A percentile compares a stretch with the other conserved stretches of the same genome.
phyloP scores from a whole-genome alignment of 2,329 filamentous ascomycete species.

The Ceratocystis cubensis region DNA sequence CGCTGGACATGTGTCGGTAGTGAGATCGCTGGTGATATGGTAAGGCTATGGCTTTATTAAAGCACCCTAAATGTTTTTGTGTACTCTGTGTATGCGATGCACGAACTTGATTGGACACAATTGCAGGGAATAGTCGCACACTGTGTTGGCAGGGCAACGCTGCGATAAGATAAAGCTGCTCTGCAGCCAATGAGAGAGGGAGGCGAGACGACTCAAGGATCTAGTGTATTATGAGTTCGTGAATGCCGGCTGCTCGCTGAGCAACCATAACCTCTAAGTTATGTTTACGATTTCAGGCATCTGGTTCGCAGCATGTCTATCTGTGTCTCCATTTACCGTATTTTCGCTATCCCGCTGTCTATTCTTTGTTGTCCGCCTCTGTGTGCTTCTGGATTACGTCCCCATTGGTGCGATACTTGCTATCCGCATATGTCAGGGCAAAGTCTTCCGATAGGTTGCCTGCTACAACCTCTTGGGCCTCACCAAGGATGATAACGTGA shows the following conservation, averaged over 20 bases:
- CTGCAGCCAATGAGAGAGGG: not conserved
- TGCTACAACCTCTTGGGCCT: conserved; percentile 36
- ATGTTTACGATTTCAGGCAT: not conserved
- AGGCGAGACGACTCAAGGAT: too few relatives aligned
- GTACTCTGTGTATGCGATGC: not conserved
- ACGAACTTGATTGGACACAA: not conserved
- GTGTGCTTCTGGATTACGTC: conserved; percentile 26
- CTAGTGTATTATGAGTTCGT: too few relatives aligned
- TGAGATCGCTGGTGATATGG: not conserved
- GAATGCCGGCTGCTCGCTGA: not conserved
- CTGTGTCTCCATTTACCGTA: not conserved
- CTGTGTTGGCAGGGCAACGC: not conserved
- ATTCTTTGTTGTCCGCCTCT: conserved; percentile 19
- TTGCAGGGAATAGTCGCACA: not conserved
- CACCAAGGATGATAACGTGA: conserved; percentile 41
- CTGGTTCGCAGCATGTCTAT: not conserved
- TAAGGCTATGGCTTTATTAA: too few relatives aligned
- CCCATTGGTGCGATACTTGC: conserved; percentile 36
- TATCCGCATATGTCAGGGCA: conserved; percentile 39
- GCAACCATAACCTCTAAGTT: not conserved
- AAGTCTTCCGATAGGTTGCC: conserved; percentile 29
- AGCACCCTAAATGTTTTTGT: conserved; percentile 7
- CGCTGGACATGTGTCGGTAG: too few relatives aligned
- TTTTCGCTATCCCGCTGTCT: not conserved
- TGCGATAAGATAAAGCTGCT: not conserved